Evolutionary conservation across 768 basidiomycete species (phyloP).

Genomic region (Clavaria fumosa): DNA sequence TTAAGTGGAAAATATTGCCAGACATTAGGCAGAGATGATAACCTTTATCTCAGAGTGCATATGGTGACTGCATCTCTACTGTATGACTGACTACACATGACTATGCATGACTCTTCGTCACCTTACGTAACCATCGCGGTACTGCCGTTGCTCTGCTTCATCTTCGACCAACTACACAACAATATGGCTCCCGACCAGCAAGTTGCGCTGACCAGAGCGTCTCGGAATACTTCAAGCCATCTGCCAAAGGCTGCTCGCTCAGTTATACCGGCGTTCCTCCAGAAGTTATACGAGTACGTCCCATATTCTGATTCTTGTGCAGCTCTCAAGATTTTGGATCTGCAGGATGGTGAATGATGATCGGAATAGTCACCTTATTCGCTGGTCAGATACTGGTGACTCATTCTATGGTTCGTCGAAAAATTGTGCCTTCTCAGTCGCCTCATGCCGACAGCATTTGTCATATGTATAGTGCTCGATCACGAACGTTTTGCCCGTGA

Average conservation of each 20-base stretch:
- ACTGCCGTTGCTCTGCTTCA: background rate
- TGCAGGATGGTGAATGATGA: conserved; percentile 84
- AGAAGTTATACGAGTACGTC: conserved; percentile 83
- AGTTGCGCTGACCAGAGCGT: conserved; percentile 36
- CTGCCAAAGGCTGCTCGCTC: conserved; percentile 24
- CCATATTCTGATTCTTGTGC: conserved; percentile 8
- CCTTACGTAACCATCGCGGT: too few relatives aligned
- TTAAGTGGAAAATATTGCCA: too few relatives aligned
- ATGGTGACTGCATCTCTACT: too few relatives aligned
- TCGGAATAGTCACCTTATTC: conserved; percentile 66
- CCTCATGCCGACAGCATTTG: too few relatives aligned
- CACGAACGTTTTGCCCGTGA: conserved; percentile 83
- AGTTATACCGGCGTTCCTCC: conserved; percentile 64
- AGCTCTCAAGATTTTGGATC: conserved; percentile 3
- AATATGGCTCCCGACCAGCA: conserved; percentile 38
- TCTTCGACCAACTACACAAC: background rate
- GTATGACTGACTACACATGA: too few relatives aligned
- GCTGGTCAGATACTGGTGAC: conserved; percentile 85
- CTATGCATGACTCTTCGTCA: too few relatives aligned
- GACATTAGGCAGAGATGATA: too few relatives aligned
- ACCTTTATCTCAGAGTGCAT: too few relatives aligned
- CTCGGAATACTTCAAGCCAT: conserved; percentile 15
- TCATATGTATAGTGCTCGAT: conserved; percentile 72
- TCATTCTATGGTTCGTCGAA: conserved; percentile 66
- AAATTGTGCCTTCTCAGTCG: background rate